Evolutionary conservation across 2,329 filamentous ascomycete genomes (phyloP).

Genomic region (Hansfordia pulvinata): DNA sequence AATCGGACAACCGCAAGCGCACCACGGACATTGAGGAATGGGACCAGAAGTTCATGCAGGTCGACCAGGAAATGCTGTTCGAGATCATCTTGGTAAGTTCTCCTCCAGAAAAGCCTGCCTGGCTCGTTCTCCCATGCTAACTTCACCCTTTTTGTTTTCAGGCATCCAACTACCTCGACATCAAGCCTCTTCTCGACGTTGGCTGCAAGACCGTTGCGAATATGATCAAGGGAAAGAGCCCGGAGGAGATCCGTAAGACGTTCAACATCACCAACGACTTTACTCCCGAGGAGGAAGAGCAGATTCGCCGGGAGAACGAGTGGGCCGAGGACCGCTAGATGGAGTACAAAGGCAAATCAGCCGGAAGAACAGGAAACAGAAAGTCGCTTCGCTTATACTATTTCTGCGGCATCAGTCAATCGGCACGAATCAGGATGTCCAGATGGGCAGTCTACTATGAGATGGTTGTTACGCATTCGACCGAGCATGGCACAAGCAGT

Average conservation of each 20-base stretch:
- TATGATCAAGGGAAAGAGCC: constrained; percentile 99
- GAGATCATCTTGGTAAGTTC: constrained; percentile 85
- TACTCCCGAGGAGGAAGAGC: constrained; percentile 96
- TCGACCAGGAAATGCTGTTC: constrained; percentile 99
- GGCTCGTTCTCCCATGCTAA: too few species aligned
- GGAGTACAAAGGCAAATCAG: too few species aligned
- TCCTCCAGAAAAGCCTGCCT: too few species aligned
- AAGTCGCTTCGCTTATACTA: too few species aligned
- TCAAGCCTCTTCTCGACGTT: constrained; percentile 94
- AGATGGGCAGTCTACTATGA: too few species aligned
- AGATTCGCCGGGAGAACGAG: constrained; percentile 85
- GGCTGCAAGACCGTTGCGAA: constrained; percentile 99
- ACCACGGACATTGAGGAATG: constrained; percentile 98
- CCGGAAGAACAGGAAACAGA: too few species aligned
- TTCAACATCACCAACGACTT: constrained; percentile 99
- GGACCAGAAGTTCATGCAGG: constrained; percentile 99
- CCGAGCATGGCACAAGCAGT: too few species aligned
- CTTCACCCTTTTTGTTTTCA: constrained; percentile 17
- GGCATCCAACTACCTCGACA: constrained; percentile 98
- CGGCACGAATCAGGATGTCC: too few species aligned
- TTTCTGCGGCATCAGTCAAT: too few species aligned
- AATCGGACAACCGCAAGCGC: constrained; percentile 91
- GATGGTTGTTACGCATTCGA: too few species aligned
- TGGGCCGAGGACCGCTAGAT: constrained; percentile 72
- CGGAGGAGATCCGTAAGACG: constrained; percentile 97